phyloP scores from a whole-genome alignment of 345 rosid genomes.

The Eucalyptus tenuipes region DNA sequence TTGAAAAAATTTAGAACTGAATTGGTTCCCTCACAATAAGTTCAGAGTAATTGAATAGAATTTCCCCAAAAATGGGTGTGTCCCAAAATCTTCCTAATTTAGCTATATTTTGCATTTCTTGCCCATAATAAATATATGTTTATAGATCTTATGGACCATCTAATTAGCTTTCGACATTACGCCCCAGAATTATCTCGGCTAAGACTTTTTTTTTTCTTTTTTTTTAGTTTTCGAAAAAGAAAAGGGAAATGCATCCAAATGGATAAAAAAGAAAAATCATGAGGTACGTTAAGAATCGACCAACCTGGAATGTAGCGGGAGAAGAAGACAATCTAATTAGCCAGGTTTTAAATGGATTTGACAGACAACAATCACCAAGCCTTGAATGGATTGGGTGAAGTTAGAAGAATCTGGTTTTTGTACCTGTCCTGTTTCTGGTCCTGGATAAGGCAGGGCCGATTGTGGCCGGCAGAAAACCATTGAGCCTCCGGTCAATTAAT shows the following conservation, averaged over 20 bases:
- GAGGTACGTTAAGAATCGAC: too few relatives aligned
- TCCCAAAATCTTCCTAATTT: neutral
- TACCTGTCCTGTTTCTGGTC: neutral
- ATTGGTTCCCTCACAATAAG: neutral
- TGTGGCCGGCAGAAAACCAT: neutral
- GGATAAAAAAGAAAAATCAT: too few relatives aligned
- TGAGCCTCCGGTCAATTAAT: neutral
- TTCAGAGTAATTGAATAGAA: neutral
- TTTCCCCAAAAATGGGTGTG: neutral
- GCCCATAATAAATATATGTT: neutral
- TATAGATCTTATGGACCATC: neutral
- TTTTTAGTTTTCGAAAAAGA: neutral
- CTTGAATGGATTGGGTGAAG: neutral
- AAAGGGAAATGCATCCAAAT: neutral
- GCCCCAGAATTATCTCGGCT: neutral
- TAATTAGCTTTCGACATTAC: neutral
- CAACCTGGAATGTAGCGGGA: too few relatives aligned
- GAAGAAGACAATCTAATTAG: too few relatives aligned
- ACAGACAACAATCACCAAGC: too few relatives aligned
- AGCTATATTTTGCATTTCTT: too few relatives aligned
- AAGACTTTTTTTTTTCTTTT: neutral
- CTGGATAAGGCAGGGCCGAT: neutral
- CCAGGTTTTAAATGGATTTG: too few relatives aligned
- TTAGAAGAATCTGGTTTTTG: neutral
- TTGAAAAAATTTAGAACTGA: accelerated